phyloP scores from a whole-genome alignment of 192 early-diverging fungal species.

The Backusella morwellensis region DNA sequence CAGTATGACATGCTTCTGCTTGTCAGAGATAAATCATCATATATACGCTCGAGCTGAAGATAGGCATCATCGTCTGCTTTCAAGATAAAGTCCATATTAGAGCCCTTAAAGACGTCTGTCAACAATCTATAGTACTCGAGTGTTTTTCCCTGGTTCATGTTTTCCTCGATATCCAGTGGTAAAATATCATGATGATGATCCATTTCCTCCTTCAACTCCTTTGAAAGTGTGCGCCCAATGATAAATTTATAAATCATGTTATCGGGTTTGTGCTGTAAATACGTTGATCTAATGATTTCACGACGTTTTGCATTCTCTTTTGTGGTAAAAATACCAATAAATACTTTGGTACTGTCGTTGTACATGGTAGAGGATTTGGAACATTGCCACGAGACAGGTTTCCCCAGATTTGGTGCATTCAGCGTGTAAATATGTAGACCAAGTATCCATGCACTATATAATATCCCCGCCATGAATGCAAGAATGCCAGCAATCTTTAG shows the following conservation, averaged over 20 bases:
- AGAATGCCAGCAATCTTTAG: background rate
- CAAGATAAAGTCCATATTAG: slow-evolving; percentile 26
- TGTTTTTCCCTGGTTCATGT: slow-evolving; percentile 38
- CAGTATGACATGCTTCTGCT: slow-evolving; percentile 26
- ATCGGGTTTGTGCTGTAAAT: slow-evolving; percentile 21
- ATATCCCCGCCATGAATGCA: background rate
- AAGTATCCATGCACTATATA: background rate
- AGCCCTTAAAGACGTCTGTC: background rate
- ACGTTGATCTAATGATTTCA: slow-evolving; percentile 27
- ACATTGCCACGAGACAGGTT: slow-evolving; percentile 19
- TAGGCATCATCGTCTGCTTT: slow-evolving; percentile 38
- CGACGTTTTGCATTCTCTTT: slow-evolving; percentile 16
- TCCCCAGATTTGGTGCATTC: slow-evolving; percentile 26
- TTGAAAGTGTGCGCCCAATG: slow-evolving; percentile 2
- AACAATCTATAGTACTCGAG: slow-evolving; percentile 30
- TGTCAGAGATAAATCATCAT: slow-evolving; percentile 20
- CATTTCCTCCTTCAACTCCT: slow-evolving; percentile 17
- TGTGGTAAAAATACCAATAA: slow-evolving; percentile 35
- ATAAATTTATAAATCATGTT: slow-evolving; percentile 34
- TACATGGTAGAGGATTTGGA: background rate
- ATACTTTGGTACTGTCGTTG: slow-evolving; percentile 11
- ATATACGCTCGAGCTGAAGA: slow-evolving; percentile 25
- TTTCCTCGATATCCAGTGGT: slow-evolving; percentile 32
- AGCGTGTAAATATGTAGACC: background rate
- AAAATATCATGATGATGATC: slow-evolving; percentile 28